These are phyloP conservation scores for Stachybotrys chartarum DNA, from an alignment of 2,329 filamentous ascomycete genomes.

Conservation along the genomic window DNA sequence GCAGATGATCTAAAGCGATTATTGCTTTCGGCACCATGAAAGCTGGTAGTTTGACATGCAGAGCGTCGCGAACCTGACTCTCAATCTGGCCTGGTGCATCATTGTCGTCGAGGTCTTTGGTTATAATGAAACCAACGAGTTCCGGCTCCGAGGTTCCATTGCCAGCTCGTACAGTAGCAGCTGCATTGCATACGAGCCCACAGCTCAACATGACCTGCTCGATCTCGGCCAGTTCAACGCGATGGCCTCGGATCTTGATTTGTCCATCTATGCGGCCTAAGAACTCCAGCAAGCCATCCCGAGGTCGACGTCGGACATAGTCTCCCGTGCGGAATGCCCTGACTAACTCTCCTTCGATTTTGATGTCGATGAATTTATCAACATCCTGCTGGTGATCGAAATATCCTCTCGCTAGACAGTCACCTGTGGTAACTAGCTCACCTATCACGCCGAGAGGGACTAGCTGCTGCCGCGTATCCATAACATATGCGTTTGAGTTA, in stretches of 20 bases:
- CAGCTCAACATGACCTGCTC: neutral
- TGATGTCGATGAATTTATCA: slow-evolving; percentile 9
- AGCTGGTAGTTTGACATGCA: slow-evolving; percentile 6
- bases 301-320: slow-evolving; percentile 9
- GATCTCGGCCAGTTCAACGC: slow-evolving; percentile 32
- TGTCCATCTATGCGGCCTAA: slow-evolving; percentile 44
- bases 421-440: slow-evolving; percentile 18
- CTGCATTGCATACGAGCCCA: too few species aligned
- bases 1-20: slow-evolving; percentile 13
- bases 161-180: neutral
- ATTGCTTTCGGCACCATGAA: slow-evolving; percentile 19
- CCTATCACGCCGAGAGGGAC: slow-evolving; percentile 17
- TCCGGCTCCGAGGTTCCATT: neutral
- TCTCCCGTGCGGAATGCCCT: slow-evolving; percentile 20
- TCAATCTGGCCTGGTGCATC: neutral
- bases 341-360: slow-evolving; percentile 1
- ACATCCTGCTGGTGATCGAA: slow-evolving; percentile 5
- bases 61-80: neutral
- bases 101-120: neutral
- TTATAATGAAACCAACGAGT: neutral
- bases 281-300: slow-evolving; percentile 25
- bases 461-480: slow-evolving; percentile 13
- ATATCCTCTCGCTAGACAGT: slow-evolving; percentile 15
- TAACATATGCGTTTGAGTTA: slow-evolving; percentile 13
- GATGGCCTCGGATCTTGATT: slow-evolving; percentile 47